Evolutionary conservation across 495 filamentous ascomycete genomes (phyloP).

Genomic region (Glarea lozoyensis): DNA sequence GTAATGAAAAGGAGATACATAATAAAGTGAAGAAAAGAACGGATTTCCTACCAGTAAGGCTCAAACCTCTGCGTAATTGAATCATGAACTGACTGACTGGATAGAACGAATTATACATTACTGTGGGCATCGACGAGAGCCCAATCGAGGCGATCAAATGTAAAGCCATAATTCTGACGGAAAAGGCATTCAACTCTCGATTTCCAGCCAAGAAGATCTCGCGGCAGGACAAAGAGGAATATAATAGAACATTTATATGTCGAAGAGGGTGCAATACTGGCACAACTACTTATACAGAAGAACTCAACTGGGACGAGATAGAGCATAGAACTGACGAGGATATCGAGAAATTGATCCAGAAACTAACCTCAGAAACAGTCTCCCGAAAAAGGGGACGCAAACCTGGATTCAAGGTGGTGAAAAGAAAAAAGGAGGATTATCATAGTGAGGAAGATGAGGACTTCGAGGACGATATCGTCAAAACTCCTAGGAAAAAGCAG

Average conservation of each 20-base stretch:
- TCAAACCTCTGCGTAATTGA: background rate
- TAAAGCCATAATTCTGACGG: constrained; percentile 71
- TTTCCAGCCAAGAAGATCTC: constrained; percentile 75
- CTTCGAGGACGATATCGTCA: constrained; percentile 35
- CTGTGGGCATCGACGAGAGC: constrained; percentile 73
- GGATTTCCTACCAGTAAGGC: constrained; percentile 61
- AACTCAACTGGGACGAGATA: constrained; percentile 85
- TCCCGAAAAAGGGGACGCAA: constrained; percentile 50
- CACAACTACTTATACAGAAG: constrained; percentile 84
- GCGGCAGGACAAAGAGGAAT: constrained; percentile 61
- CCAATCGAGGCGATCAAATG: constrained; percentile 86
- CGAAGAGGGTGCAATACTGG: constrained; percentile 79
- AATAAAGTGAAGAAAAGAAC: constrained; percentile 71
- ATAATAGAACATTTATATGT: constrained; percentile 86
- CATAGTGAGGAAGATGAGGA: constrained; percentile 37
- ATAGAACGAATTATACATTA: constrained; percentile 90
- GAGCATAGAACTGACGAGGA: constrained; percentile 55
- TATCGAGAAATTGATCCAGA: constrained; percentile 50
- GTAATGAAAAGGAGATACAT: constrained; percentile 78
- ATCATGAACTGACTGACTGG: constrained; percentile 3
- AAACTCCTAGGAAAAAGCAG: constrained; percentile 30
- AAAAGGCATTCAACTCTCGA: constrained; percentile 47
- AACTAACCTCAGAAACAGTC: constrained; percentile 63
- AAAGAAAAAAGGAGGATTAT: constrained; percentile 21
- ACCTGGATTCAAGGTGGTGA: constrained; percentile 15